Evolutionary conservation across 2,329 filamentous ascomycete genomes (phyloP).

Genomic region (Neopestalotiopsis rosae): DNA sequence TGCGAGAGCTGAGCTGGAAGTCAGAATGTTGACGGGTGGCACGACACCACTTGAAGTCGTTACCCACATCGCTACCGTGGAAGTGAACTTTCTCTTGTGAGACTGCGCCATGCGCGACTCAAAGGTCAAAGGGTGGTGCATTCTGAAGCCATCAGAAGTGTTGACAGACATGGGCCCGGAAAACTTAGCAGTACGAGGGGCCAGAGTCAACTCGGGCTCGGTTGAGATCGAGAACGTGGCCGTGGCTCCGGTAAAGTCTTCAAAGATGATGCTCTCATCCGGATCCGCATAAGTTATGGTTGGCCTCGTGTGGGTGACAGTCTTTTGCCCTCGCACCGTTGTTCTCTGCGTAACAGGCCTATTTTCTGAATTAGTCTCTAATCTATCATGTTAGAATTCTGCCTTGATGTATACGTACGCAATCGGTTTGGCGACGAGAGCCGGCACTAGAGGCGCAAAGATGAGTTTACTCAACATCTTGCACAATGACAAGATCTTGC

Average conservation of each 20-base stretch:
- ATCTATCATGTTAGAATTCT: not conserved
- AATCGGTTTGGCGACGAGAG: not conserved
- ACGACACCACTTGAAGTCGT: no score
- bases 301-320: no score
- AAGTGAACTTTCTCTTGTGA: no score
- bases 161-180: not conserved
- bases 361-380: not conserved
- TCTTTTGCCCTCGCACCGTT: not conserved
- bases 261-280: not conserved
- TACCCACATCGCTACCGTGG: no score
- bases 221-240: not conserved
- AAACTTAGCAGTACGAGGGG: no score
- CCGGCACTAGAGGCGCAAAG: not conserved
- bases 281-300: not conserved
- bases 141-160: not conserved
- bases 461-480: not conserved
- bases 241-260: not conserved
- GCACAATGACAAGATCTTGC: not conserved
- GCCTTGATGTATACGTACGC: not conserved
- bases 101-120: not conserved
- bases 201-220: no score
- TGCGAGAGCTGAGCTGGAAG: no score
- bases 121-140: not conserved
- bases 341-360: not conserved
- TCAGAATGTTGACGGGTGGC: no score